phyloP scores from a whole-genome alignment of 2,329 filamentous ascomycete species.

The Sarocladium strictum region DNA sequence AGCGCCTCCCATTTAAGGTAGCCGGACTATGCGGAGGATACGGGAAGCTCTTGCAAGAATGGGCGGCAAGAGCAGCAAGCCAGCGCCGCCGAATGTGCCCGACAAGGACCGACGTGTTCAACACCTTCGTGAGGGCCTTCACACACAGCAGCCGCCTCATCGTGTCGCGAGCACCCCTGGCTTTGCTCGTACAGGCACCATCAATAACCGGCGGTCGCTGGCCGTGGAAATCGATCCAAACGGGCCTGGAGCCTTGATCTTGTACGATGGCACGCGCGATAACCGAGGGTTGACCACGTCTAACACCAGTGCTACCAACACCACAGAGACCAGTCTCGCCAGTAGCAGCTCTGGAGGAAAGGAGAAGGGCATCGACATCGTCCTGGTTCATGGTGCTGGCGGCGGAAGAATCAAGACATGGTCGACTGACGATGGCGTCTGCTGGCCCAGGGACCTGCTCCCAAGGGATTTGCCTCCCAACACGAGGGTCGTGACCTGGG shows the following conservation, averaged over 20 bases:
- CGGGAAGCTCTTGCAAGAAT: conserved; percentile 9
- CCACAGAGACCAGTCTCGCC: background rate
- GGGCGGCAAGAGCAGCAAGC: conserved; percentile 9
- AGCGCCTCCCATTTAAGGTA: background rate
- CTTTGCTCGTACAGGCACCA: background rate
- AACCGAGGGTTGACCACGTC: conserved; percentile 3
- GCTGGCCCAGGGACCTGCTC: conserved; percentile 5
- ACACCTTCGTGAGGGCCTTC: conserved; percentile 4
- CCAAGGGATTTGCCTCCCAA: background rate
- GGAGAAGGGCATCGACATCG: conserved; percentile 6
- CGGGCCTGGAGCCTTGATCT: background rate
- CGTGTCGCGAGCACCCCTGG: background rate
- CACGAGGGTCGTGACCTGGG: conserved; percentile 2
- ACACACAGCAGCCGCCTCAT: background rate
- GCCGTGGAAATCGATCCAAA: conserved; percentile 2
- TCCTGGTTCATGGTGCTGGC: conserved; percentile 2
- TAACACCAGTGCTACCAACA: background rate
- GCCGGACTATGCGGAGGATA: conserved; percentile 7
- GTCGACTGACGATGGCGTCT: conserved; percentile 4
- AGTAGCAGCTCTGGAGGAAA: conserved; percentile 7
- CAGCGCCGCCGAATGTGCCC: conserved; percentile 5
- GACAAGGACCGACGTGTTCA: conserved; percentile 7
- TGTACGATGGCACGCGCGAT: conserved; percentile 4
- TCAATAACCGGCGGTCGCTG: conserved; percentile 4
- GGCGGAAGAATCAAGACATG: conserved; percentile 2